Base-by-base conservation (phyloP, 192 early-diverging fungal genomes). In the Coemansia sp. region DNA sequence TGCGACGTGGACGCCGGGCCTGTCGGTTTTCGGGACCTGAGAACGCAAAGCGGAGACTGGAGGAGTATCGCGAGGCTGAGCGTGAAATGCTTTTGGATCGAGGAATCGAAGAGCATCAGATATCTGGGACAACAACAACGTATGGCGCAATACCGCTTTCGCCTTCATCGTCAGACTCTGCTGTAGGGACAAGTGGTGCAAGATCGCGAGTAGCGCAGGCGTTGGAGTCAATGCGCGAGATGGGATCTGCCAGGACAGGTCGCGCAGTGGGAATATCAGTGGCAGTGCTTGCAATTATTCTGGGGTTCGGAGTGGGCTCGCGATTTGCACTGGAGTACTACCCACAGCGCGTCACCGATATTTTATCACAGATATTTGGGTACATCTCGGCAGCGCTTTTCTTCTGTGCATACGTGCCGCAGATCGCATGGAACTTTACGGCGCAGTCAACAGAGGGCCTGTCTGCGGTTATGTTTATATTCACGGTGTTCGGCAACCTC, bases 401-500 rank as follows among this genome's bases (percentile, higher is more conserved):
- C 64, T 82, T 89, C 14, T 79, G 86, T 23, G 84, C 86, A 5
- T 87, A 92, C 49, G 79, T 93, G 41, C 93, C 93, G 5, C 93
- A 94, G 64, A 91, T 94, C 28, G 82, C 89, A 53, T 87, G 89
- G 82, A 94, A 94, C 76, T 86, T 80, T 68, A 71, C 75, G 26
- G 82, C 83, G 41, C 84, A 87, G 71, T 86, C 84, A 10, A 88
- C 87, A 18, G 92, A 92, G 65, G 93, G 93, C 2, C 80, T 94
- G 47, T 88, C 88, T n/a, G 61, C 90, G 4, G 83, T 79, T 48
- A 93, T 94, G 91, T 94, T 94, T 78, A 61, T 85, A n/a, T 92
- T 90, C 74, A 85, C 86, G 21, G 87, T 92, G 28, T 55, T 93
- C 60, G 93, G 93, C 12, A 94, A 94, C 68, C 56, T 87, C 12